Base-by-base conservation (phyloP, 768 basidiomycete species). In the Tulasnella calospora region DNA sequence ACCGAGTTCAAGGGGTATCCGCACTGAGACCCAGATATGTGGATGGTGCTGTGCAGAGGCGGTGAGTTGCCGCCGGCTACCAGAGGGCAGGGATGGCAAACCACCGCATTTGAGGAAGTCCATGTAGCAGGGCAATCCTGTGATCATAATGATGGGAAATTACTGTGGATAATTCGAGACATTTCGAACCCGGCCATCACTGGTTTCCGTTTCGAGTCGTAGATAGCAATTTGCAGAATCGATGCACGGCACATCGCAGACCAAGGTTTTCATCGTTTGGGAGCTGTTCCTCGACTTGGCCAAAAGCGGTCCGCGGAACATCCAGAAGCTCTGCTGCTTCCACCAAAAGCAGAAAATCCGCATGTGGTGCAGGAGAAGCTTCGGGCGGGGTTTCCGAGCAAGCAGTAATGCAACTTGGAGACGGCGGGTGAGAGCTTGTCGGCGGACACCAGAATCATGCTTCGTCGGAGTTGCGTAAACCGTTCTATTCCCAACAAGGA, bases 401-500 rank as follows among this genome's bases (percentile, higher is more conserved):
- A 67, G 61, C 12, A 67, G 15, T 27, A 67, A 12, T 1, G 33
- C 13, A 5, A 30, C 13, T 27, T 67, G 47, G 47, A 51, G 17
- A 51, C 30, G 61, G 61, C 61, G 61, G 61, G 30, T 67, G 61
- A 33, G 27, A 67, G 61, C 4, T 30, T 67, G 61, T 67, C 61
- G 61, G 61, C 61, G 61, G 61, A 67, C 33, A n/a, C 61, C 61
- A 67, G 38, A 72, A 38, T 10, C 17, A 36, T 2, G 38, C 61
- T 67, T 67, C 61, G 12, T 67, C 61, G 61, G 61, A 33, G 61
- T 67, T 67, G n/a, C 36, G 71, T 72, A 38, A 72, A 38, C 21
- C 27, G 71, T 72, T 72, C 71, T 72, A 72, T 72, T 41, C 71
- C 71, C 71, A 72, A 72, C 71, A 72, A 30, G 71, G 71, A 35